These are phyloP conservation scores for Lodderomyces jiufengensis DNA, from an alignment of 1,139 yeast species.

Conservation along the genomic window DNA sequence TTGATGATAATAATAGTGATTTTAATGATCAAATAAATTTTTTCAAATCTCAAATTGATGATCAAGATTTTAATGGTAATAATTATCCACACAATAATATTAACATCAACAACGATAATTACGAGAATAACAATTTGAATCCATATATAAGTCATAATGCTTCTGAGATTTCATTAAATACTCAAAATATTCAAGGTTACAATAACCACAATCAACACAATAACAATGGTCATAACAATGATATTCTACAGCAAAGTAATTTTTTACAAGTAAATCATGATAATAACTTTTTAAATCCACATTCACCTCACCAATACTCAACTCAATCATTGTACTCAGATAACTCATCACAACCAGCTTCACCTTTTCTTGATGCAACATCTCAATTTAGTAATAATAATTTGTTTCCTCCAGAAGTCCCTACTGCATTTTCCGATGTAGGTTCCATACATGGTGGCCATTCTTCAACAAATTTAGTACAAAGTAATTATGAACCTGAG, in stretches of 20 bases:
- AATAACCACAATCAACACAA: not conserved
- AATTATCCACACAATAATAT: slow-evolving; percentile 2
- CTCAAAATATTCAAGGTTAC: slow-evolving; percentile 7
- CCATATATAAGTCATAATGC: slow-evolving; percentile 7
- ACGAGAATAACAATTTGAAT: slow-evolving; percentile 3
- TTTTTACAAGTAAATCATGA: slow-evolving; percentile 9
- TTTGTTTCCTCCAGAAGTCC: slow-evolving; percentile 11
- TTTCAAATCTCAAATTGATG: too few relatives aligned
- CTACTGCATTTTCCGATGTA: slow-evolving; percentile 15
- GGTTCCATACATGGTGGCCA: slow-evolving; percentile 11
- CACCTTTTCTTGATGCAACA: slow-evolving; percentile 39
- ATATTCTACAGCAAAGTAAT: slow-evolving; percentile 5
- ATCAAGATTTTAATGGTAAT: not conserved
- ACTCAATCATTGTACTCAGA: slow-evolving; percentile 34
- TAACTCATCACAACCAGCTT: slow-evolving; percentile 36
- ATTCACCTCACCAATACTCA: slow-evolving; percentile 21
- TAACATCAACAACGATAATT: slow-evolving; percentile 1
- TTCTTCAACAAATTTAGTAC: slow-evolving; percentile 8
- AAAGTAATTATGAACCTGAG: slow-evolving; percentile 7
- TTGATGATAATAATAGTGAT: too few relatives aligned
- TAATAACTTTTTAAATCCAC: slow-evolving; percentile 14
- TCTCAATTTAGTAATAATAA: slow-evolving; percentile 28
- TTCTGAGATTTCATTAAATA: slow-evolving; percentile 10
- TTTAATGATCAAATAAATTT: too few relatives aligned
- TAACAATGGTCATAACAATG: not conserved